Conservation (phyloP, 768 basidiomycete genomes). For the Sarcomyxa edulis region DNA sequence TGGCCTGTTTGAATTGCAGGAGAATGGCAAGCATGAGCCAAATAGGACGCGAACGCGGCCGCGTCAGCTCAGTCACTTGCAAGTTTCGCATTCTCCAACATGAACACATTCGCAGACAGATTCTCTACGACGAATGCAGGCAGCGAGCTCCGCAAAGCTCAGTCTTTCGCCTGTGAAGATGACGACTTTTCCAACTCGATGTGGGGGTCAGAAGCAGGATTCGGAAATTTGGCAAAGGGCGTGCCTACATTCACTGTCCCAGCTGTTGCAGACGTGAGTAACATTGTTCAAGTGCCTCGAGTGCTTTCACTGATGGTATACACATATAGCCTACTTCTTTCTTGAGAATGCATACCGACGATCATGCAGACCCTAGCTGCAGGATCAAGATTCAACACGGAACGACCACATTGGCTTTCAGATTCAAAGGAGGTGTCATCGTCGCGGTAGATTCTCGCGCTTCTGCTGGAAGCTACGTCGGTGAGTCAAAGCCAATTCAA, state of each 20-base stretch:
- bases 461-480: conserved; percentile 95
- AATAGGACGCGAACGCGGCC: conserved; percentile 15
- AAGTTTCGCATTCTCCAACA: conserved; percentile 29
- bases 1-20: too few species aligned
- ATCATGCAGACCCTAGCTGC: conserved; percentile 89
- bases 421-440: conserved; percentile 94
- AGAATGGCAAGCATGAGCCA: neutral
- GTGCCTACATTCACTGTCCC: conserved; percentile 71
- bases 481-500: conserved; percentile 39
- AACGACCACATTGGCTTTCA: conserved; percentile 96
- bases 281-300: conserved; percentile 1
- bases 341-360: conserved; percentile 90
- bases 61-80: conserved; percentile 32
- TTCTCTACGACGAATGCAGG: conserved; percentile 55
- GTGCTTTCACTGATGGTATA: conserved; percentile 6
- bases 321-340: conserved; percentile 76
- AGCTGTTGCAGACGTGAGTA: conserved; percentile 68
- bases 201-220: conserved; percentile 85
- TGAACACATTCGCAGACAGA: conserved; percentile 68
- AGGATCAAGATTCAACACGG: conserved; percentile 98
- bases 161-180: conserved; percentile 47
- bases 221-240: conserved; percentile 68
- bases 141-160: conserved; percentile 43
- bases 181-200: conserved; percentile 60
- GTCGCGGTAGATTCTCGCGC: conserved; percentile 99